Percentiles rank a stretch among this genome's conserved stretches.
Evolutionary conservation across 2,329 filamentous ascomycete genomes (phyloP).

Genomic region (Fusarium sp.): DNA sequence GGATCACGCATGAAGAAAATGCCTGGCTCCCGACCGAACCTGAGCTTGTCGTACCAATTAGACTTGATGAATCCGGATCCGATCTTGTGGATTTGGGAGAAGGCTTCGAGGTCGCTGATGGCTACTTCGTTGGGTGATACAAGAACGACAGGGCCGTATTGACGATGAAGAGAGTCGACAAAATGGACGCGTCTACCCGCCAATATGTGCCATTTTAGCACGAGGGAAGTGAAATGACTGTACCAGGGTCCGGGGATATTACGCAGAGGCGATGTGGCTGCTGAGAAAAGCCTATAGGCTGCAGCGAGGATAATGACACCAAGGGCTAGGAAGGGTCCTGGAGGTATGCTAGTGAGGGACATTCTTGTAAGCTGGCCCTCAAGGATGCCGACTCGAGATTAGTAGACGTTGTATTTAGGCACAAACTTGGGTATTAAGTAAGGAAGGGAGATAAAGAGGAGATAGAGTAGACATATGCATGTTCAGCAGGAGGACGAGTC

Average conservation of each 20-base stretch:
- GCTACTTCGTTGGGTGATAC: slow-evolving; percentile 17
- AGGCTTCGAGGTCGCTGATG: slow-evolving; percentile 12
- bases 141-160: slow-evolving; percentile 12
- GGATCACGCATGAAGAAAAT: slow-evolving; percentile 34
- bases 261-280: not conserved
- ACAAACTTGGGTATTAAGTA: not conserved
- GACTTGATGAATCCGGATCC: slow-evolving; percentile 27
- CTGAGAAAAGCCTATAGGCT: not conserved
- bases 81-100: slow-evolving; percentile 29
- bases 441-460: not conserved
- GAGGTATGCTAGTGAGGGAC: not conserved
- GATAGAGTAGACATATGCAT: not conserved
- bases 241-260: slow-evolving; percentile 24
- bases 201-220: slow-evolving; percentile 5
- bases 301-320: not conserved
- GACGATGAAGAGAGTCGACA: slow-evolving; percentile 12
- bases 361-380: not conserved
- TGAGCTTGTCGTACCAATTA: slow-evolving; percentile 16
- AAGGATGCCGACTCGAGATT: not conserved
- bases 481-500: not conserved
- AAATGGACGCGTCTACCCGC: slow-evolving; percentile 18
- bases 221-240: slow-evolving; percentile 12
- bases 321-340: not conserved
- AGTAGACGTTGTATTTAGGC: not conserved
- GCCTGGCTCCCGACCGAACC: not conserved